These are phyloP conservation scores for Arabis hirsuta DNA, from an alignment of 345 rosid genomes.

Conservation along the genomic window DNA sequence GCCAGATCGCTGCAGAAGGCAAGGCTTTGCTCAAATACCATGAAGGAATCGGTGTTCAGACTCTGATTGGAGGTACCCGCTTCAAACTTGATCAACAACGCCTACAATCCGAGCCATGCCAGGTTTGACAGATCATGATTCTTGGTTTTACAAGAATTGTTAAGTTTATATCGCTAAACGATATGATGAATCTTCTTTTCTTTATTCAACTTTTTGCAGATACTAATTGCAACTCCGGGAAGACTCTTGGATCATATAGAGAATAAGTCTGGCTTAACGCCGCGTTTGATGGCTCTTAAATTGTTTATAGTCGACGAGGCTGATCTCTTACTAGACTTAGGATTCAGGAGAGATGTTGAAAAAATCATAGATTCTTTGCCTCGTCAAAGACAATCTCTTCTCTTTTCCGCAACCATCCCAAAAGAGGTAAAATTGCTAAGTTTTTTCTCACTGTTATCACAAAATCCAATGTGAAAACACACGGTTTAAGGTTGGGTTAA, in stretches of 20 bases:
- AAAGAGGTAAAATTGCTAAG: constrained; percentile 65
- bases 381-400: constrained; percentile 79
- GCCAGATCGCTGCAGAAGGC: constrained; percentile 96
- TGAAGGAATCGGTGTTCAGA: constrained; percentile 79
- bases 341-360: constrained; percentile 92
- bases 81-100: constrained; percentile 91
- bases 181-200: constrained; percentile 16
- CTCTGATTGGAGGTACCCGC: constrained; percentile 90
- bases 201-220: constrained; percentile 49
- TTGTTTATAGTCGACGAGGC: constrained; percentile 97
- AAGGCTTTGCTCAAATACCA: constrained; percentile 83
- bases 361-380: constrained; percentile 90
- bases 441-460: neutral
- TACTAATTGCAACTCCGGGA: constrained; percentile 96
- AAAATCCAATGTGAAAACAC: neutral
- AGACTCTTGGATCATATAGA: constrained; percentile 93
- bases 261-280: constrained; percentile 76
- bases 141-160: constrained; percentile 2
- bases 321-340: constrained; percentile 91
- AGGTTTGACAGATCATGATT: constrained; percentile 55
- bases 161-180: neutral
- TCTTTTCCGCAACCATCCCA: constrained; percentile 91
- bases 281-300: constrained; percentile 84
- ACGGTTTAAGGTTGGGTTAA: neutral
- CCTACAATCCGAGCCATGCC: constrained; percentile 81